Evolutionary conservation across 768 basidiomycete species (phyloP), one percentile per base, ranked within the genome.

Genomic region (Pluteus cervinus): DNA sequence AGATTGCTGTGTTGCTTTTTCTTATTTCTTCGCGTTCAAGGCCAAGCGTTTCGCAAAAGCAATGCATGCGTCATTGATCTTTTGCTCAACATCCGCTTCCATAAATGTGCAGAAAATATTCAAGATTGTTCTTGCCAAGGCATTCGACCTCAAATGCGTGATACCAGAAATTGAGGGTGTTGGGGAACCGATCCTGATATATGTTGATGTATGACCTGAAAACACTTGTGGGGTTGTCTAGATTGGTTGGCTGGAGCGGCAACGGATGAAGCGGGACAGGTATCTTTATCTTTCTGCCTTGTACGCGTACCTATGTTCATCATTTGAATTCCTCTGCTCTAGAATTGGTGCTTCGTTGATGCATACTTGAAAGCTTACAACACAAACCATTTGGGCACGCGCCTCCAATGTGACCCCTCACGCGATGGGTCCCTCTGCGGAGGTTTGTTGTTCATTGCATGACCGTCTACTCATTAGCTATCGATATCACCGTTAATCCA

Each of bases 91-190:
- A 33, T 89, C 90, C 33, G 93, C 94, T 47, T 93, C 93, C 44
- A 96, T 98, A 69, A 99, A 99, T 63, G 94, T 99, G 38, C 96
- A 99, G 71, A 99, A 99, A 72, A 94, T 94, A 48, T 94, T 94
- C 79, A 93, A 96, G 71, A 96, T 96, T 60, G 90, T 94, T 30
- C 75, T 94, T 34, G 87, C 90, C 33, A 94, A 98, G 56, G 92
- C 93, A 22, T 98, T 98, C 53, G 96, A 98, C 65, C 76, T 98
- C 48, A 98, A 98, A 76, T 97, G 93, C 56, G 90, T 93, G 50
- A 93, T 97, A 50, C 92, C 93, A 18, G 94, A 98, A 67, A 96
- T 97, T 48, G 89, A 92, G 57, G 88, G 90, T 32, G 87, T 93
- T 18, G 96, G 94, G 38, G 93, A 98, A 60, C 96, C 96, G 18